Evolutionary conservation across 257 asterid genomes (phyloP).

Genomic region (Ballota nigra): DNA sequence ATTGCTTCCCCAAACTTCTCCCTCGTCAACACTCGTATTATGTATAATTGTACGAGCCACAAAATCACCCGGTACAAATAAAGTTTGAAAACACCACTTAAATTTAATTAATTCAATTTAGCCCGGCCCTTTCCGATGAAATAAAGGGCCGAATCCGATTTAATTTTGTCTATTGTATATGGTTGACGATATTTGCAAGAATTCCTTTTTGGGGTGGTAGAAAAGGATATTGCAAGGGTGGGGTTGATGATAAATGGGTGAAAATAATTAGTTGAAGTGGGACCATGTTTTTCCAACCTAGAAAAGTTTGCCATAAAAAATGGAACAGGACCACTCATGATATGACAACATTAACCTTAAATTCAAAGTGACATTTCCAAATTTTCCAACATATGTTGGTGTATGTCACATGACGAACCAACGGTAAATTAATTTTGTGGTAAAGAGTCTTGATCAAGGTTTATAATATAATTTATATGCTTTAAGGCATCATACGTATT

Average conservation of each 20-base stretch:
- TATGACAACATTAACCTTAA: conserved; percentile 21
- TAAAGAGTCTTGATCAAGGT: conserved; percentile 23
- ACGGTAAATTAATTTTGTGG: conserved; percentile 8
- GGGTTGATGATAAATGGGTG: conserved; percentile 11
- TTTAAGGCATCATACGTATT: too few species aligned
- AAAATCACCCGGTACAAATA: too few species aligned
- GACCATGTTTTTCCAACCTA: conserved; percentile 28
- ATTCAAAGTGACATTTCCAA: neutral
- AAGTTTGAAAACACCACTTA: too few species aligned
- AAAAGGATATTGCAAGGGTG: conserved; percentile 7
- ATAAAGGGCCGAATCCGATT: neutral
- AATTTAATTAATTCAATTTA: neutral
- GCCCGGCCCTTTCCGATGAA: neutral
- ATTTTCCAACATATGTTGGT: conserved; percentile 14
- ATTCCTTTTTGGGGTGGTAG: conserved; percentile 18
- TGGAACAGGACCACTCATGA: conserved; percentile 36
- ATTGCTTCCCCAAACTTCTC: too few species aligned
- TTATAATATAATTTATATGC: neutral
- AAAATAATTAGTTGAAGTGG: conserved; percentile 29
- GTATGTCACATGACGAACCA: neutral
- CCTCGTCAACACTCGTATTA: too few species aligned
- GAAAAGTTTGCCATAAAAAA: conserved; percentile 26
- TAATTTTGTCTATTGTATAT: neutral
- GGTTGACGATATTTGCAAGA: neutral
- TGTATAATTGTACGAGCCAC: too few species aligned